Conservation (phyloP, 1,139 yeast species). For the Scheffersomyces segobiensis region DNA sequence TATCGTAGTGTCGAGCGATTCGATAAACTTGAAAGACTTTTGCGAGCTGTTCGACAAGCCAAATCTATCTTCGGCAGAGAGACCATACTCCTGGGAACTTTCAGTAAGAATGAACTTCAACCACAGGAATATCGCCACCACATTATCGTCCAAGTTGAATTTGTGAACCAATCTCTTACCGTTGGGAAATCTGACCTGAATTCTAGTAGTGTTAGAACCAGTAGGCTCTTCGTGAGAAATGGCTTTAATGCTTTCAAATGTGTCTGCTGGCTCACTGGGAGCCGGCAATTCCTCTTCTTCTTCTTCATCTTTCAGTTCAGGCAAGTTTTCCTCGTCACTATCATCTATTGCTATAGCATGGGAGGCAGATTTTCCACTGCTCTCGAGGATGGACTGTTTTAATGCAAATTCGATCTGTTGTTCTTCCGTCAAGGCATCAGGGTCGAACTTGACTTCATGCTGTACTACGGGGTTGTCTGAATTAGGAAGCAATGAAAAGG, state of each 20-base stretch:
- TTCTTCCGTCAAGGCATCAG: slow-evolving; percentile 71
- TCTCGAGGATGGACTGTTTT: slow-evolving; percentile 55
- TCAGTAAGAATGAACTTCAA: slow-evolving; percentile 56
- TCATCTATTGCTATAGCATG: slow-evolving; percentile 29
- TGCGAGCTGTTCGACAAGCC: slow-evolving; percentile 61
- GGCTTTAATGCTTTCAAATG: slow-evolving; percentile 49
- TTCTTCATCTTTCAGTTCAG: neutral
- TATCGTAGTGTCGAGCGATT: slow-evolving; percentile 59
- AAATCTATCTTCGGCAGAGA: slow-evolving; percentile 39
- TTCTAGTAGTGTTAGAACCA: slow-evolving; percentile 65
- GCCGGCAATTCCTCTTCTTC: slow-evolving; percentile 8
- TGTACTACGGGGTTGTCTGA: slow-evolving; percentile 69
- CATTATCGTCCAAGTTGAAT: slow-evolving; percentile 49
- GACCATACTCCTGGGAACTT: slow-evolving; percentile 53
- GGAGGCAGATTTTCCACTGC: slow-evolving; percentile 23
- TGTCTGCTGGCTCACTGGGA: slow-evolving; percentile 11
- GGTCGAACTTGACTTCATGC: slow-evolving; percentile 55
- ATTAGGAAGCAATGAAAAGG: slow-evolving; percentile 65
- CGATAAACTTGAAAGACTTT: slow-evolving; percentile 65
- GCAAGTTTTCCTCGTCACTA: slow-evolving; percentile 5
- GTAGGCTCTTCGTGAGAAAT: slow-evolving; percentile 61
- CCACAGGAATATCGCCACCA: slow-evolving; percentile 39
- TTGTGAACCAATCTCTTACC: slow-evolving; percentile 83
- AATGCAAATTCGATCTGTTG: slow-evolving; percentile 82
- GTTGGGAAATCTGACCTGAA: slow-evolving; percentile 85